Percentiles rank a stretch among this genome's conserved stretches.
Conservation (phyloP, 2,329 filamentous ascomycete species). For the Colletotrichum magnum region DNA sequence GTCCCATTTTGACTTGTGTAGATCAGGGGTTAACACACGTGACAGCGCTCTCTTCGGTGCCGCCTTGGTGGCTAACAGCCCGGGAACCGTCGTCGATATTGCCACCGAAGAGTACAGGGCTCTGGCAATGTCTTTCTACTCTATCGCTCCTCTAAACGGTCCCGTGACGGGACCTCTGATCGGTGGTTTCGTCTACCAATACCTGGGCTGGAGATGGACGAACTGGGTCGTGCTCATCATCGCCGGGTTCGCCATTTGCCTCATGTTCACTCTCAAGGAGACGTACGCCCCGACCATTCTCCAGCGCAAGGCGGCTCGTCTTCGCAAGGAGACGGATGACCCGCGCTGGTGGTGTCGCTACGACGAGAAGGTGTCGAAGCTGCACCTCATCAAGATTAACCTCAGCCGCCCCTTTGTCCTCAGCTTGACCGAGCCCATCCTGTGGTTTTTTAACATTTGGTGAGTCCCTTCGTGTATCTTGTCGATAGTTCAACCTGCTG, state of each 20-base stretch:
- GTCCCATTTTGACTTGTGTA: constrained; percentile 44
- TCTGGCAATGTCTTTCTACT: constrained; percentile 87
- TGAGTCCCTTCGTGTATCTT: constrained; percentile 49
- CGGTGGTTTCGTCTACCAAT: constrained; percentile 84
- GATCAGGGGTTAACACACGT: neutral
- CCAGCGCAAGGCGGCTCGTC: constrained; percentile 73
- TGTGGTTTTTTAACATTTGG: constrained; percentile 79
- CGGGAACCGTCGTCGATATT: constrained; percentile 87
- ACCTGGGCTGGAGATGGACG: constrained; percentile 89
- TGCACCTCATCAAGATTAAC: constrained; percentile 79
- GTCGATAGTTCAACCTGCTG: neutral
- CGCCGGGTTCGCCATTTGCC: constrained; percentile 70
- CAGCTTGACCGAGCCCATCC: constrained; percentile 84
- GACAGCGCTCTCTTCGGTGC: constrained; percentile 72
- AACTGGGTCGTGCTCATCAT: constrained; percentile 86
- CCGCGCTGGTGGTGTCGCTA: constrained; percentile 84
- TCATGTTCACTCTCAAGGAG: constrained; percentile 76
- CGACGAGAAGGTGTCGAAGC: constrained; percentile 77
- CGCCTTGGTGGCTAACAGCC: constrained; percentile 86
- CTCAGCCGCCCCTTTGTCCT: constrained; percentile 84
- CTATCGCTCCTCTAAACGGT: constrained; percentile 87
- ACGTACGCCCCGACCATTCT: constrained; percentile 83
- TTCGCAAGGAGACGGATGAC: constrained; percentile 79
- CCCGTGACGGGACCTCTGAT: constrained; percentile 73
- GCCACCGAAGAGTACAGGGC: constrained; percentile 85